Evolutionary conservation across 129 eudicot species (phyloP).

Genomic region (Helianthus tuberosus): DNA sequence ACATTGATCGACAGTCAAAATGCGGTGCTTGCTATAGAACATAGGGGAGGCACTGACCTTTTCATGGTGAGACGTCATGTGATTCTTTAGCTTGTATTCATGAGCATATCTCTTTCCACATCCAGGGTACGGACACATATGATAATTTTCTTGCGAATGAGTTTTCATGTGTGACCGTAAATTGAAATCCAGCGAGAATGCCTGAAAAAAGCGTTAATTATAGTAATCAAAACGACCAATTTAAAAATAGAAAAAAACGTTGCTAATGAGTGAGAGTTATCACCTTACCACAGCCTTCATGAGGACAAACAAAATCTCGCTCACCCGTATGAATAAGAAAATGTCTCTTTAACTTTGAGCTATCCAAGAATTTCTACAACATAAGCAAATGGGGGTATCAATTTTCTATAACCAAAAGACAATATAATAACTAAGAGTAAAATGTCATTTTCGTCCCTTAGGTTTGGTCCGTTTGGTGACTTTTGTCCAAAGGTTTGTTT

Average conservation of each 20-base stretch:
- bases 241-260: not conserved
- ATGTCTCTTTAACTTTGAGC: conserved; percentile 93
- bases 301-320: conserved; percentile 91
- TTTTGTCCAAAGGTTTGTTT: too few relatives aligned
- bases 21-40: conserved; percentile 1
- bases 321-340: conserved; percentile 97
- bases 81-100: conserved; percentile 95
- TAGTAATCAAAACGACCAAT: not conserved
- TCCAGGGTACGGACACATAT: conserved; percentile 87
- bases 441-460: too few relatives aligned
- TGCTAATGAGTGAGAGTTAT: conserved; percentile 28
- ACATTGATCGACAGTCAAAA: not conserved
- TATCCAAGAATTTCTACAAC: conserved; percentile 98
- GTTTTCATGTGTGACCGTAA: conserved; percentile 94
- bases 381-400: conserved; percentile 9
- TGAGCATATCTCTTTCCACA: conserved; percentile 98
- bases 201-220: conserved; percentile 49
- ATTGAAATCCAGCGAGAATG: conserved; percentile 95
- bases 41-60: conserved; percentile 50
- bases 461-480: too few relatives aligned
- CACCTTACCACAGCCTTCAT: conserved; percentile 99
- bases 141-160: conserved; percentile 96
- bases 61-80: conserved; percentile 81
- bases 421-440: not conserved
- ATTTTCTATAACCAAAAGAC: not conserved